A percentile compares a stretch with the other conserved stretches of the same genome.
Conservation (phyloP, 1,284 basidiomycete species). For the Sanghuangporus weigelae region DNA sequence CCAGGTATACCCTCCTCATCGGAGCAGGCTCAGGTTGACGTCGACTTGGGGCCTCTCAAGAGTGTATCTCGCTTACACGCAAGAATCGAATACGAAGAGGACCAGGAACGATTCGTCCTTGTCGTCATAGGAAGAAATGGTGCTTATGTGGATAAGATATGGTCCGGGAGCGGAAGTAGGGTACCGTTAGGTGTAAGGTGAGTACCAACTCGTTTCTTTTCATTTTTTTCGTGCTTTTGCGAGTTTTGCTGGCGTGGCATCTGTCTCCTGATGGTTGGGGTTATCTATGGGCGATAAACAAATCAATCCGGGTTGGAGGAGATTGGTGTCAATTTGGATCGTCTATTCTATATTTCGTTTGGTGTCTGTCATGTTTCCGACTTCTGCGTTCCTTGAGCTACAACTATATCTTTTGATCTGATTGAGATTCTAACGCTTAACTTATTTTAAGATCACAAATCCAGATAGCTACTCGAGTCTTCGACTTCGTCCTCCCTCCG, state of each 20-base stretch:
- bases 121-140: conserved; percentile 93
- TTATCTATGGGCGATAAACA: neutral
- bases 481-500: conserved; percentile 91
- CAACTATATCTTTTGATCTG: neutral
- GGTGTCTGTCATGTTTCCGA: neutral
- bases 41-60: conserved; percentile 95
- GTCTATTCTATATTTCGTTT: neutral
- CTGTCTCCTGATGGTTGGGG: neutral
- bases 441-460: conserved; percentile 80
- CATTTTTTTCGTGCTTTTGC: neutral
- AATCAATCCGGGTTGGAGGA: neutral
- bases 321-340: neutral
- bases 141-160: conserved; percentile 96
- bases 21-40: conserved; percentile 66
- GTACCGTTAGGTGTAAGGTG: conserved; percentile 81
- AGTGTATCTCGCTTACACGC: conserved; percentile 96
- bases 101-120: conserved; percentile 85
- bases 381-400: neutral
- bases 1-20: conserved; percentile 38
- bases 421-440: conserved; percentile 15
- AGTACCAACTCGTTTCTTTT: conserved; percentile 23
- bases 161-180: conserved; percentile 84
- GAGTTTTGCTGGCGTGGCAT: conserved; percentile 8
- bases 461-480: conserved; percentile 96
- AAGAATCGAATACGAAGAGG: conserved; percentile 87